Conservation (phyloP, 192 early-diverging fungal genomes). For the Coemansia sp. region DNA sequence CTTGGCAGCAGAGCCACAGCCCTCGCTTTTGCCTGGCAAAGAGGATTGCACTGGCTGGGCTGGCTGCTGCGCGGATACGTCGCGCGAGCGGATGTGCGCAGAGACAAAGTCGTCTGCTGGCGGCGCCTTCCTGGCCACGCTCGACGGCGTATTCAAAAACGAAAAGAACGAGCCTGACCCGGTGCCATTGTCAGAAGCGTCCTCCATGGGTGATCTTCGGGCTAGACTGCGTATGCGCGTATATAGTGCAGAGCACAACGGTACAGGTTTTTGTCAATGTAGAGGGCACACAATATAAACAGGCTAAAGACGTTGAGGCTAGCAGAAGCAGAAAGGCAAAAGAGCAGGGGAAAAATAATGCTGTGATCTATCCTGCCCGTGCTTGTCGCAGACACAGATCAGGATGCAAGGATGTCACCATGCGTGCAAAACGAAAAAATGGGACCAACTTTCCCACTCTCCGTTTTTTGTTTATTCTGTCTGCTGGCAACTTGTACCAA, state of each 20-base stretch:
- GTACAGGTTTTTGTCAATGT: no score
- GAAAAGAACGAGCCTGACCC: constrained; percentile 1
- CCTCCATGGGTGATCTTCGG: no score
- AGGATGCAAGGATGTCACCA: no score
- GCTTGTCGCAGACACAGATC: no score
- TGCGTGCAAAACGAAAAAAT: no score
- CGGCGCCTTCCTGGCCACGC: background rate
- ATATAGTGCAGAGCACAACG: background rate
- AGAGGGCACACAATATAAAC: no score
- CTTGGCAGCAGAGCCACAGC: no score
- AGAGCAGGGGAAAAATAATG: no score
- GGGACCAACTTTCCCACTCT: background rate
- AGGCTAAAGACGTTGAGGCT: no score
- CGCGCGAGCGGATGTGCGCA: background rate
- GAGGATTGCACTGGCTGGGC: background rate
- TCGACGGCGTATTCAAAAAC: background rate
- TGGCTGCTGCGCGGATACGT: background rate
- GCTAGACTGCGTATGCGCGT: background rate
- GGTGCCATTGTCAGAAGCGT: background rate
- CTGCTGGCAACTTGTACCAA: background rate
- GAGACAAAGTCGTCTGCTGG: constrained; percentile 2
- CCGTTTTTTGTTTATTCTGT: background rate
- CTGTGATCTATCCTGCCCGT: no score
- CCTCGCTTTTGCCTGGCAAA: no score
- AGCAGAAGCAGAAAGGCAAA: no score